Conservation (phyloP, 495 filamentous ascomycete species). For the Daldinia vernicosa region DNA sequence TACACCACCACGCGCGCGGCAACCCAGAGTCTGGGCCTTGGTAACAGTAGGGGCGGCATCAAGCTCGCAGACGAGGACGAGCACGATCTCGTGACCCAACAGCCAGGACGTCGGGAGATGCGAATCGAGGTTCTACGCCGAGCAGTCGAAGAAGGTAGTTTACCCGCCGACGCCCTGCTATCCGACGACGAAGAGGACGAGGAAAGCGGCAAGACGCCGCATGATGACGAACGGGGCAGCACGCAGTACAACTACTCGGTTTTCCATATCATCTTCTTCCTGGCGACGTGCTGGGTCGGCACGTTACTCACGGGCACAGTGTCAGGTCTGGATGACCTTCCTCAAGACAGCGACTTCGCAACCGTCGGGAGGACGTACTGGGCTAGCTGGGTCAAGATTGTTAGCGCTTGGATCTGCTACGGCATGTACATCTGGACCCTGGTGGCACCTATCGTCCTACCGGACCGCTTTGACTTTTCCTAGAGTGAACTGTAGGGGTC, state of each 20-base stretch:
- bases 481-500: conserved; percentile 14
- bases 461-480: conserved; percentile 78
- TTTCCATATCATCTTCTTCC: conserved; percentile 98
- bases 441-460: conserved; percentile 83
- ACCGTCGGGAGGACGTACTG: conserved; percentile 95
- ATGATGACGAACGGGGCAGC: conserved; percentile 85
- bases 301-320: conserved; percentile 89
- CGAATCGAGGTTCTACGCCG: conserved; percentile 87
- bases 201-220: conserved; percentile 65
- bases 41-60: conserved; percentile 68
- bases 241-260: conserved; percentile 97
- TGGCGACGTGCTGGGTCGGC: conserved; percentile 94
- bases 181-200: conserved; percentile 76
- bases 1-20: conserved; percentile 98
- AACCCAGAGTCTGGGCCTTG: conserved; percentile 89
- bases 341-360: conserved; percentile 74
- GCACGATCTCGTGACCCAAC: conserved; percentile 89
- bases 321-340: conserved; percentile 57
- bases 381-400: conserved; percentile 99
- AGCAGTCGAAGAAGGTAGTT: conserved; percentile 87
- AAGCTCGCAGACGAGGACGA: conserved; percentile 72
- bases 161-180: conserved; percentile 90
- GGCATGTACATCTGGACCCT: conserved; percentile 93
- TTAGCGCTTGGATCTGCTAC: conserved; percentile 97
- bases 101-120: conserved; percentile 90